Evolutionary conservation across 495 filamentous ascomycete species (phyloP), one percentile per base, ranked within the genome.

Genomic region (Annulohypoxylon stygium): DNA sequence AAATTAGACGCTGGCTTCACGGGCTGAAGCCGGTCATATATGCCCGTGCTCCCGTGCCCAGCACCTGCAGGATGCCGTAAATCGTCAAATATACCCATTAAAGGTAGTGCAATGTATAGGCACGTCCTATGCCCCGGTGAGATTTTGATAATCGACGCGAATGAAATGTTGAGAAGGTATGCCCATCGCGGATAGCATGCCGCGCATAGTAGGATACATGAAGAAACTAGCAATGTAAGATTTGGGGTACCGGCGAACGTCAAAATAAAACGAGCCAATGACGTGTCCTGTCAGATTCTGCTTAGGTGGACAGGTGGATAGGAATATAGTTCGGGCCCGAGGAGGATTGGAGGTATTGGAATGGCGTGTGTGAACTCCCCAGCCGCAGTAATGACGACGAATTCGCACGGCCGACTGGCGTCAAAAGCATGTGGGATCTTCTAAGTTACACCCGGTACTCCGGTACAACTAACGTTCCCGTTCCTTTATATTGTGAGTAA

Each of bases 311-410:
- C 33, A 43, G 39, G 39, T 43, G 39, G 39, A n/a, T n/a, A 33
- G 39, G 51, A 67, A 61, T 50, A 43, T 7, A n/a, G 33, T 70
- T 75, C 72, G 72, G 72, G 36, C 34, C 72, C 72, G 72, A 70
- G 59, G 18, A 67, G 72, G 72, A 75, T 64, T 64, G 12, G 9
- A 34, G 25, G 37, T 23, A 41, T 58, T 59, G 18, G 67, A 4
- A 23, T 20, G 36, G 36, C 36, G 36, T 6, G 36, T 39, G 11
- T 39, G 41, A 45, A 30, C 57, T 50, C 55, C 33, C 63, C 61
- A 61, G 36, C 71, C 36, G 58, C 53, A 45, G 43, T 36, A 67
- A 70, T 48, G 57, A 51, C 36, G 34, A 62, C 34, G 67, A 50
- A 54, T 43, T 66, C 30, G 26, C 16, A 67, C 51, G 61, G 36